Conservation (phyloP, 495 filamentous ascomycete genomes). For the Aspergillus heteromorphus region DNA sequence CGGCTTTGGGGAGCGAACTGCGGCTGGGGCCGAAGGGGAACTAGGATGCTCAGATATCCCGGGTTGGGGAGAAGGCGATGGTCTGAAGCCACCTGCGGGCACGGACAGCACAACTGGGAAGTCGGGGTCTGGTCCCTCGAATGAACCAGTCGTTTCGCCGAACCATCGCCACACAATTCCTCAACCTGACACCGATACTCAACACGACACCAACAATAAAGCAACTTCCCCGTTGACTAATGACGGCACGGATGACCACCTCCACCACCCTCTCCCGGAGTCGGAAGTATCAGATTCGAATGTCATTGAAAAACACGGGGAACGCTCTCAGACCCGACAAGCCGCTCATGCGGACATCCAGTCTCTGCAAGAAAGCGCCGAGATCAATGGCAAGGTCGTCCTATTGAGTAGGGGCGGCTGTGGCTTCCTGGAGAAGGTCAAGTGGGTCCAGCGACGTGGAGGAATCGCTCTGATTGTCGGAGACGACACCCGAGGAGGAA, state of each 20-base stretch:
- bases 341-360: conserved; percentile 84
- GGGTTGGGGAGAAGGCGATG: conserved; percentile 66
- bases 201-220: conserved; percentile 17
- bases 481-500: conserved; percentile 80
- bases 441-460: conserved; percentile 90
- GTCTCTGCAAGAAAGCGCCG: conserved; percentile 86
- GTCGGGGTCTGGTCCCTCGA: conserved; percentile 20
- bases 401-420: conserved; percentile 88
- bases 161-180: conserved; percentile 23
- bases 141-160: conserved; percentile 17
- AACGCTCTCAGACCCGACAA: conserved; percentile 39
- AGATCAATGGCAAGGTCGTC: conserved; percentile 89
- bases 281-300: conserved; percentile 31
- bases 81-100: conserved; percentile 24
- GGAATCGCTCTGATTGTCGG: conserved; percentile 89
- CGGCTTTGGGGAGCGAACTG: conserved; percentile 72
- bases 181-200: conserved; percentile 19
- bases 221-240: conserved; percentile 36
- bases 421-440: conserved; percentile 94
- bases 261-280: conserved; percentile 62
- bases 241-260: conserved; percentile 90
- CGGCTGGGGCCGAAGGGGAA: conserved; percentile 64
- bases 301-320: conserved; percentile 32
- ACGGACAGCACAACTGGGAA: conserved; percentile 27
- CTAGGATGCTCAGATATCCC: conserved; percentile 98